Evolutionary conservation across 257 asterid species (phyloP).

Genomic region (Fraxinus americana): DNA sequence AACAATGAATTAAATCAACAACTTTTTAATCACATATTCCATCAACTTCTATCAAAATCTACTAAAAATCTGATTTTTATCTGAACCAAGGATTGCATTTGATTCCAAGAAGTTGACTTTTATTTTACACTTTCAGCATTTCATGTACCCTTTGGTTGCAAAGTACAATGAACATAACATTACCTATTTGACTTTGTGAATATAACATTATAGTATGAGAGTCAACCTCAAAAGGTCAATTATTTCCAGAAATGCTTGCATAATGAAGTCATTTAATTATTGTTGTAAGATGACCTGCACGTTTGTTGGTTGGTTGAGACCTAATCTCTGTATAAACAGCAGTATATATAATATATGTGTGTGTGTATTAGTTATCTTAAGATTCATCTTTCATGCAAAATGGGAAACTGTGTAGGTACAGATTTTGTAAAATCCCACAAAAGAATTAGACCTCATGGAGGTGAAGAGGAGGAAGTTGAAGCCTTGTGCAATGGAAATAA

Average conservation of each 20-base stretch:
- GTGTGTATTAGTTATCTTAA: not conserved
- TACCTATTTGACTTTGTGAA: constrained; percentile 16
- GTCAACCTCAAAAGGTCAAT: constrained; percentile 32
- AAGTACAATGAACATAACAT: not conserved
- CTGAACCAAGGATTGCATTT: not conserved
- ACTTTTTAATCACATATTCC: too few species aligned
- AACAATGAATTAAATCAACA: too few species aligned
- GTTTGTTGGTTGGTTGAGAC: constrained; percentile 23
- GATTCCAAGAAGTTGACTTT: constrained; percentile 15
- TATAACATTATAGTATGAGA: not conserved
- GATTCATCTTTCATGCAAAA: constrained; percentile 14
- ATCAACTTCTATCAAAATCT: too few species aligned
- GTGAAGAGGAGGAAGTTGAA: constrained; percentile 14
- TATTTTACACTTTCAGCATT: not conserved
- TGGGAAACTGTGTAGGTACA: constrained; percentile 44
- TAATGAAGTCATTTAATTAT: not conserved
- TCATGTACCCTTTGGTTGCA: not conserved
- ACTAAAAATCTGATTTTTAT: too few species aligned
- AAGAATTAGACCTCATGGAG: constrained; percentile 24
- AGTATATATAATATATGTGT: not conserved
- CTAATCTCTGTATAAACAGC: constrained; percentile 11
- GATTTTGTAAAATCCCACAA: constrained; percentile 20
- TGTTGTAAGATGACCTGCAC: constrained; percentile 34
- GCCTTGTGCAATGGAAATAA: not conserved
- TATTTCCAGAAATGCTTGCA: not conserved